These are phyloP conservation scores for Vigna reflexopilosa DNA, from an alignment of 306 rosid species.

Conservation along the genomic window DNA sequence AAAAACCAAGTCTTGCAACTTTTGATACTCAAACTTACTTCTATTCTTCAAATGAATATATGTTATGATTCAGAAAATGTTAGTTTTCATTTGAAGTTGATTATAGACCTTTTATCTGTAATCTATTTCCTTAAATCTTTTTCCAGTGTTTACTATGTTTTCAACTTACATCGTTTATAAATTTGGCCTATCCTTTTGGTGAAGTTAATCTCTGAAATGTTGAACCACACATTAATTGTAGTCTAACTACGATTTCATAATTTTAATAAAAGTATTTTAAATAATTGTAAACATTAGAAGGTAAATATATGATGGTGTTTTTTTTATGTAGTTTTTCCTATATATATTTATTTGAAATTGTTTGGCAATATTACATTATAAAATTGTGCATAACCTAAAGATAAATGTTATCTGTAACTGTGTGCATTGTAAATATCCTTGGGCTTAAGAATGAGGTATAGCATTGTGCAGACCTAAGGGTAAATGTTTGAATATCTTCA, in stretches of 20 bases:
- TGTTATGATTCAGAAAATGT: not conserved
- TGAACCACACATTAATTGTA: not conserved
- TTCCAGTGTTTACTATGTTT: not conserved
- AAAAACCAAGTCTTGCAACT: not conserved
- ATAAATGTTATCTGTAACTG: constrained; percentile 1
- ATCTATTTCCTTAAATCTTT: constrained; percentile 1
- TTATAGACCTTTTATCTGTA: not conserved
- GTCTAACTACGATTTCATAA: constrained; percentile 3
- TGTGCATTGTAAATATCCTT: not conserved
- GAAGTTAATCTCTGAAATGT: not conserved
- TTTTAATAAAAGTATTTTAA: not conserved
- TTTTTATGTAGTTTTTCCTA: not conserved
- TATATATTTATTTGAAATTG: not conserved
- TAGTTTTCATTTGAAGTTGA: constrained; percentile 2
- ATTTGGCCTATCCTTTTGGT: not conserved
- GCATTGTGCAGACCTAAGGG: not conserved
- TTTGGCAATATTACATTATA: not conserved
- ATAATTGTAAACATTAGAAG: not conserved
- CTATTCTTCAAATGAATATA: not conserved
- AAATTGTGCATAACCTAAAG: too few relatives aligned
- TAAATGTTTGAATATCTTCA: constrained; percentile 5
- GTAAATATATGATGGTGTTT: not conserved
- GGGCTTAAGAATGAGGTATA: not conserved
- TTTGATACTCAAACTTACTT: not conserved
- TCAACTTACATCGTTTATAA: not conserved